Evolutionary conservation across 1,284 basidiomycete genomes (phyloP).

Genomic region (Rhodotorula sp.): DNA sequence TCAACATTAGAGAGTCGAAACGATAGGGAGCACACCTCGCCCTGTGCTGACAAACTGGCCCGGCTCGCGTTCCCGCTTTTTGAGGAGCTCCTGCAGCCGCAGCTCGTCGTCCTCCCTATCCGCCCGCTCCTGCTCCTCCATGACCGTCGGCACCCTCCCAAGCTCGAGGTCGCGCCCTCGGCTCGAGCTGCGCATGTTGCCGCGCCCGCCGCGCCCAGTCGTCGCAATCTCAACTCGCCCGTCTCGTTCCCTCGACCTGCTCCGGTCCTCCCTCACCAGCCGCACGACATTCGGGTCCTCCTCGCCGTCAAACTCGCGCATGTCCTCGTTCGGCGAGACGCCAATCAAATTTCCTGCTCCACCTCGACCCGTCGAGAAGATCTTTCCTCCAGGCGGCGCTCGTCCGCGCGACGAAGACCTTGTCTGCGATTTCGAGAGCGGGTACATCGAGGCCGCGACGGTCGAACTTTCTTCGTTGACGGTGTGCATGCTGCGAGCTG

Average conservation of each 20-base stretch:
- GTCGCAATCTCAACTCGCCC: slow-evolving; percentile 14
- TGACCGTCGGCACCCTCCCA: slow-evolving; percentile 27
- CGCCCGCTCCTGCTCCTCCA: slow-evolving; percentile 28
- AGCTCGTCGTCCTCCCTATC: slow-evolving; percentile 26
- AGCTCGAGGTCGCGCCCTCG: slow-evolving; percentile 22
- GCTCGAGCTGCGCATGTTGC: slow-evolving; percentile 29
- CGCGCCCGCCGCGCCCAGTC: slow-evolving; percentile 27
- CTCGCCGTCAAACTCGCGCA: slow-evolving; percentile 18
- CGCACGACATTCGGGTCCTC: slow-evolving; percentile 21
- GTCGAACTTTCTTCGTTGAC: slow-evolving; percentile 6
- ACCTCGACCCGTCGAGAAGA: slow-evolving; percentile 28
- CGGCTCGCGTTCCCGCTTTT: slow-evolving; percentile 25
- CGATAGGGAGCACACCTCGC: slow-evolving; percentile 7
- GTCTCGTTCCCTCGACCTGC: slow-evolving; percentile 19
- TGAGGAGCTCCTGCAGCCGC: slow-evolving; percentile 16
- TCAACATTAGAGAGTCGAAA: not conserved
- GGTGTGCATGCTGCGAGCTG: not conserved
- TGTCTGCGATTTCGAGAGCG: slow-evolving; percentile 17
- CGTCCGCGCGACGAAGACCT: slow-evolving; percentile 22
- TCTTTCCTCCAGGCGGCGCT: slow-evolving; percentile 7
- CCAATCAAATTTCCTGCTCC: slow-evolving; percentile 29
- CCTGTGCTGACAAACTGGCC: slow-evolving; percentile 30
- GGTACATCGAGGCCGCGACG: slow-evolving; percentile 7
- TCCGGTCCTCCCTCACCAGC: slow-evolving; percentile 18
- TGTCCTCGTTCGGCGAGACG: slow-evolving; percentile 7